Evolutionary conservation across 2,329 filamentous ascomycete genomes (phyloP).

Genomic region (Xylariaceae sp.): DNA sequence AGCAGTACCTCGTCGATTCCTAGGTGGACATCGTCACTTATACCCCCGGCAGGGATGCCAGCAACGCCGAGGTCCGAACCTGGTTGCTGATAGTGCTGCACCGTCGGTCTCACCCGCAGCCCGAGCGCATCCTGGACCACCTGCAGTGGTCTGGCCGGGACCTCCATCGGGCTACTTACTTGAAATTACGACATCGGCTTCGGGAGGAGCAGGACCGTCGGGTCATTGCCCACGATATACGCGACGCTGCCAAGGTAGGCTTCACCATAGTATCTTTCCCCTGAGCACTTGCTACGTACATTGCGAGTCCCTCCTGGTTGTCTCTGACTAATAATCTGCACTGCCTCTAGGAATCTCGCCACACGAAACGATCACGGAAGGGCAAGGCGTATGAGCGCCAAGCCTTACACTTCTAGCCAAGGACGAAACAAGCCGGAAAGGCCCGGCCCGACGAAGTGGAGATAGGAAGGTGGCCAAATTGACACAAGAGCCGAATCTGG

Average conservation of each 20-base stretch:
- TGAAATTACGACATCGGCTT: constrained; percentile 26
- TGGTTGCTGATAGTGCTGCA: constrained; percentile 30
- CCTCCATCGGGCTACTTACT: constrained; percentile 26
- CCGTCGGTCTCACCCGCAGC: constrained; percentile 29
- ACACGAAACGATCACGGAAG: neutral
- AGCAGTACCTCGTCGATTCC: constrained; percentile 12
- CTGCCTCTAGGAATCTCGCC: neutral
- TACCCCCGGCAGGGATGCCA: constrained; percentile 25
- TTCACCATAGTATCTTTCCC: neutral
- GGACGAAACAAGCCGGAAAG: neutral
- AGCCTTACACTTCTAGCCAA: neutral
- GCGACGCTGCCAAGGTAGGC: constrained; percentile 25
- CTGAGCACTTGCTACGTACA: too few relatives aligned
- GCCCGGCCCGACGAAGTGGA: neutral
- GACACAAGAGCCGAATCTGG: neutral
- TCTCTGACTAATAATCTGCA: too few relatives aligned
- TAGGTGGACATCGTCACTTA: constrained; percentile 26
- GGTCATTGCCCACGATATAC: constrained; percentile 30
- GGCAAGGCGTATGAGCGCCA: neutral
- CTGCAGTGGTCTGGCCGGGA: constrained; percentile 29
- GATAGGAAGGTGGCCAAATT: neutral
- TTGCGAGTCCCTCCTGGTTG: too few relatives aligned
- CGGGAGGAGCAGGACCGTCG: constrained; percentile 26
- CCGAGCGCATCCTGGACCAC: constrained; percentile 17
- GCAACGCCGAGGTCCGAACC: constrained; percentile 21